Base-by-base conservation (phyloP, 2,329 filamentous ascomycete genomes). In the Ambrosiella beaveri region DNA sequence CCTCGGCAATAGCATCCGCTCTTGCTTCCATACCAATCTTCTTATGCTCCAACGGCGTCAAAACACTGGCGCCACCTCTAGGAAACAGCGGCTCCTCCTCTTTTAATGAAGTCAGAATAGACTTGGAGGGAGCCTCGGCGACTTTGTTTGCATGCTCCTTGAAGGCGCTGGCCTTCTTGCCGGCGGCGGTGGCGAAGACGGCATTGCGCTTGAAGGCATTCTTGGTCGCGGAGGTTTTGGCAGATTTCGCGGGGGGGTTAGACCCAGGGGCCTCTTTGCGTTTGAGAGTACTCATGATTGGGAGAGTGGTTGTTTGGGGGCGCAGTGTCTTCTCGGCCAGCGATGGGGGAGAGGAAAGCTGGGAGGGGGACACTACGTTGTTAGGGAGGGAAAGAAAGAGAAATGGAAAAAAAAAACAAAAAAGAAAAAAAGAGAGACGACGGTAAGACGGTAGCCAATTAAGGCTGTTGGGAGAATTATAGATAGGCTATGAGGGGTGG, bases 11-110 rank as follows among this genome's bases (percentile, higher is more conserved):
- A 45, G 90, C 93, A 74, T 98, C 93, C 65, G 85, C 84, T 67
- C 86, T 93, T 51, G 93, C 93, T 70, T 97, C 86, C 60, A 94
- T 84, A 65, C 93, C 85, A 62, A 98, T 97, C 71, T 97, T 88
- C 73, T 95, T 96, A 68, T 94, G 86, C 69, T 98, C 93, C 56
- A 98, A 75, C 17, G 93, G 90, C 1, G 93, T 96, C 67, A 98
- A 74, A 56, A 95, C 77, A 67, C 88, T 94, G 57, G 82, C 91
- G 49, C 93, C 94, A 58, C 93, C 93, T 76, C 93, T 82, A 64
- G 93, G 91, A 66, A 98, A 98, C 50, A 91, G 77, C 39, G 84
- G 83, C 67, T 96, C 93, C 63, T 97, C 93, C 63, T 93, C 85
- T 68, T 77, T 81, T 55, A 80, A 67, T 9, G 73, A 66, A 41